Evolutionary conservation across 345 rosid genomes (phyloP), one percentile per base, ranked within the genome.

Genomic region (Dovyalis caffra): DNA sequence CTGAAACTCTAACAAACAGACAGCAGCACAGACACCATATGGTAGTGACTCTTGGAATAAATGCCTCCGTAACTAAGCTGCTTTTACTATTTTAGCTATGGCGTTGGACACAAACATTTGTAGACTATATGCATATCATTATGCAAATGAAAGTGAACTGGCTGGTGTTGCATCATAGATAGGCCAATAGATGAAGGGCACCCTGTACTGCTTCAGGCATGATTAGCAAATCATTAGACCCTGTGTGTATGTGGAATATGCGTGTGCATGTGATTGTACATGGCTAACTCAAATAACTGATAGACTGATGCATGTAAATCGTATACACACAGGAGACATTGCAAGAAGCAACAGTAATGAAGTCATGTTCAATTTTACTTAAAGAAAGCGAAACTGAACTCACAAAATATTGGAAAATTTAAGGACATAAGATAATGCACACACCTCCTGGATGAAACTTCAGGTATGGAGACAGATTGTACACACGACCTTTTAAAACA

Each of bases 371-470:
- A 70, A 34, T 70, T 34, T 57, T 43, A 43, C 23, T 35, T 16
- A 26, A 51, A 28, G 2, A 14, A 33, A 5, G 33, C 2, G 47
- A 35, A 43, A 9, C 33, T 23, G 28, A 38, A 33, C 63, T 47
- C 0, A 21, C 11, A 61, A 51, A 20, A 63, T n/a, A 66, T 43
- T 14, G 12, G 12, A n/a, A n/a, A n/a, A 14, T 14, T 34, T 68
- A 47, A n/a, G 74, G 34, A 66, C 68, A 72, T 28, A 56, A 76
- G 26, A 25, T 31, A 51, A 68, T 20, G 53, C 9, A 5, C 79
- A 37, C 82, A 89, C 96, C 97, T 86, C 97, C 97, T 0, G 97
- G 98, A 85, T 91, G 99, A 78, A 93, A 95, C 68, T 90, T 95
- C 98, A 91, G 88, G 78, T 89, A 93, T 33, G 99, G 99, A 4